Conservation (phyloP, 257 asterid species). For the Sherardia arvensis region DNA sequence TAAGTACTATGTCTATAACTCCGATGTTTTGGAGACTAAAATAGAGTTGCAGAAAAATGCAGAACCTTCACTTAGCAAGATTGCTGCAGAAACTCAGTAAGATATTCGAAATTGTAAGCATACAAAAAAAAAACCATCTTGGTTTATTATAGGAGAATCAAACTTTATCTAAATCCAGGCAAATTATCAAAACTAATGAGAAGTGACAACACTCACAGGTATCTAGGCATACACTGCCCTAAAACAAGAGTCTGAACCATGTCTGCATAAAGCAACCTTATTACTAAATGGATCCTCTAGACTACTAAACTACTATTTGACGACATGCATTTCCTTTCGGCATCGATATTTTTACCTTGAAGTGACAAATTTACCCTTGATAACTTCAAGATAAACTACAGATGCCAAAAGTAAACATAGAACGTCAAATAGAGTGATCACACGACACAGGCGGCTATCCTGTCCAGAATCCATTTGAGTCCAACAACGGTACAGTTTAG, state of each 20-base stretch:
- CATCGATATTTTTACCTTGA: too few species aligned
- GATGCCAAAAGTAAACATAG: too few species aligned
- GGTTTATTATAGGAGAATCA: background rate
- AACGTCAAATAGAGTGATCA: too few species aligned
- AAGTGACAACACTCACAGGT: background rate
- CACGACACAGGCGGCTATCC: constrained; percentile 49
- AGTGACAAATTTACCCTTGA: too few species aligned
- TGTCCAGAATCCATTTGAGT: constrained; percentile 90
- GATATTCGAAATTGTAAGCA: constrained; percentile 12
- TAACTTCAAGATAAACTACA: too few species aligned
- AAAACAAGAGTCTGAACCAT: too few species aligned
- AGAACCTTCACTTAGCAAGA: constrained; percentile 2
- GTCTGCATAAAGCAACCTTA: background rate
- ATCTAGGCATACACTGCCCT: too few species aligned
- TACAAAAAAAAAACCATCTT: background rate
- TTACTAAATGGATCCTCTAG: background rate
- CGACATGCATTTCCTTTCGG: too few species aligned
- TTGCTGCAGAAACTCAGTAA: background rate
- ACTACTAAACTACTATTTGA: too few species aligned
- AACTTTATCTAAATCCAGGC: too few species aligned
- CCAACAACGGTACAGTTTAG: constrained; percentile 32
- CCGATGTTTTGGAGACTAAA: constrained; percentile 11
- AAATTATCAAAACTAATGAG: background rate
- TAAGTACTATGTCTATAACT: constrained; percentile 35
- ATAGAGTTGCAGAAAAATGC: constrained; percentile 15